Conservation (phyloP, 1,284 basidiomycete genomes). For the Cutaneotrichosporon dermatis region DNA sequence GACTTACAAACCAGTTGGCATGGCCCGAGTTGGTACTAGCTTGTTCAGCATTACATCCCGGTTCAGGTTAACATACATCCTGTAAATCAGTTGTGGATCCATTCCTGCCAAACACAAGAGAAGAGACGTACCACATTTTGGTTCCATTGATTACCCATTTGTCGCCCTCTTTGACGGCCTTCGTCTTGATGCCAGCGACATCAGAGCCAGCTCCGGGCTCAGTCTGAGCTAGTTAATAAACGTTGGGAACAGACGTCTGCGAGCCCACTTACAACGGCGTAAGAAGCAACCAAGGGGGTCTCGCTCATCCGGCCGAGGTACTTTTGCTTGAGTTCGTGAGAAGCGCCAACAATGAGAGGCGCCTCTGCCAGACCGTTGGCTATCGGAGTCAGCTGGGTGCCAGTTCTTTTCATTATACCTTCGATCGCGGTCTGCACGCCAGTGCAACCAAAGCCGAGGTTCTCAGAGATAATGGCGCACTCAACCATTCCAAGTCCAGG, state of each 20-base stretch:
- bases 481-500: slow-evolving; percentile 53
- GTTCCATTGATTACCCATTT: slow-evolving; percentile 53
- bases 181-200: slow-evolving; percentile 53
- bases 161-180: slow-evolving; percentile 54
- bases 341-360: slow-evolving; percentile 54
- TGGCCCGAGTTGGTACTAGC: slow-evolving; percentile 53
- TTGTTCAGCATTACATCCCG: too few relatives aligned
- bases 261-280: slow-evolving; percentile 47
- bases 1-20: slow-evolving; percentile 51
- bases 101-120: too few relatives aligned
- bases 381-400: slow-evolving; percentile 3
- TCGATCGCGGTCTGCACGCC: slow-evolving; percentile 55
- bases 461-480: slow-evolving; percentile 52
- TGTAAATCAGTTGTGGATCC: slow-evolving; percentile 2
- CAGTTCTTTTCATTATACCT: slow-evolving; percentile 23
- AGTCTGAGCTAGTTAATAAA: slow-evolving; percentile 29
- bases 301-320: slow-evolving; percentile 57
- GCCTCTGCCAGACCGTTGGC: slow-evolving; percentile 55
- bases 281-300: slow-evolving; percentile 56
- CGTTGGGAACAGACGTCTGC: too few relatives aligned
- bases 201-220: slow-evolving; percentile 57
- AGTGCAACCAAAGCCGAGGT: slow-evolving; percentile 55
- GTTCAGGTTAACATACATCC: slow-evolving; percentile 32
- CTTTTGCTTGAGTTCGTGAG: slow-evolving; percentile 53
- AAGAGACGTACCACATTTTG: slow-evolving; percentile 52